Base-by-base conservation (phyloP, 2,329 filamentous ascomycete genomes). In the Fusarium sp. region DNA sequence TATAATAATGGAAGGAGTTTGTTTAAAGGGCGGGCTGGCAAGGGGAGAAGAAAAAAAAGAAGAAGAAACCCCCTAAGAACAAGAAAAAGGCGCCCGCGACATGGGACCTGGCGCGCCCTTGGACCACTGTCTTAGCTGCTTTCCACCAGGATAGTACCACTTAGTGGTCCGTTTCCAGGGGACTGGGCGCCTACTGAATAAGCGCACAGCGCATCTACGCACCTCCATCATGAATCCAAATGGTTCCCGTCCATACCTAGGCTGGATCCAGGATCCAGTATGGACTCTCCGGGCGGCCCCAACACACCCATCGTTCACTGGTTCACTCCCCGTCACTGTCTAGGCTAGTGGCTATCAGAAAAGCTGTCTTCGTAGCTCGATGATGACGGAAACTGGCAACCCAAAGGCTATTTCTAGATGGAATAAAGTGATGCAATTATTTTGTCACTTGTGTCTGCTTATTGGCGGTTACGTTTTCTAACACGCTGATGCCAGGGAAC, bases 91-190 rank as follows among this genome's bases (percentile, higher is more conserved):
- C 30, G 30, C 32, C 25, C 57, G 30, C 21, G 30, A 55, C 30
- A 54, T 20, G 56, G 41, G 47, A 34, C 47, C 48, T 30, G 23
- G 18, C 27, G 32, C 59, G 51, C 59, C 53, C 59, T 47, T 63
- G 23, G 28, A 48, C 42, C 23, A 18, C 45, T 27, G 18, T 25
- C 23, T 43, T 46, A 47, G 34, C 59, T 40, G 27, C 46, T 48
- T 42, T 40, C 41, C 34, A 41, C 45, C 61, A 50, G 50, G 45
- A 42, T 23, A 55, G 40, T 55, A 65, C 60, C 49, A 28, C 37
- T 49, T 53, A 66, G 61, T 37, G 50, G 34, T 49, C 37, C 37
- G 61, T 34, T 66, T 66, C 34, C 47, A 66, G 63, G 55, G 47
- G 25, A 42, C 42, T 34, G 25, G 43, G 63, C 47, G 63, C 37